phyloP scores from a whole-genome alignment of 441 rosid genomes.

The Brassica balearica region DNA sequence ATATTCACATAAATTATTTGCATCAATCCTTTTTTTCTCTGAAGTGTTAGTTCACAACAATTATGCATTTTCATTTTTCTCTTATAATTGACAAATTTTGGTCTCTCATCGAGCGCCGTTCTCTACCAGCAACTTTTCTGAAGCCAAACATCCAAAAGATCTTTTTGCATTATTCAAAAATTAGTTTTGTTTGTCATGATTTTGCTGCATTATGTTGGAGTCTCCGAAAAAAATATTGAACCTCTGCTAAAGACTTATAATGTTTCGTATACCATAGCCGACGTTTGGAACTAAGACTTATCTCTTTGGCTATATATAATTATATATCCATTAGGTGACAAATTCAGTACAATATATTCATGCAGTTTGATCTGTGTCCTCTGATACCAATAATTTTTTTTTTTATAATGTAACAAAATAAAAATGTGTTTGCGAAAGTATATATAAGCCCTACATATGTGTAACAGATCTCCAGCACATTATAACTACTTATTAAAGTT shows the following conservation, averaged over 20 bases:
- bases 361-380: neutral
- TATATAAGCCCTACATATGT: neutral
- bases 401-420: no score
- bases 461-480: neutral
- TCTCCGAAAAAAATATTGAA: neutral
- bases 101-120: slow-evolving; percentile 28
- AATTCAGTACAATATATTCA: neutral
- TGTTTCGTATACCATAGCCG: neutral
- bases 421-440: neutral
- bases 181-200: slow-evolving; percentile 2
- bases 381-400: neutral
- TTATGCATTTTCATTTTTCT: slow-evolving; percentile 11
- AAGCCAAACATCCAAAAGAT: slow-evolving; percentile 20
- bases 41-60: neutral
- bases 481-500: neutral
- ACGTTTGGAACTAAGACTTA: slow-evolving; percentile 4
- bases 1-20: neutral
- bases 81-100: slow-evolving; percentile 9
- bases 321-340: neutral
- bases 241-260: neutral
- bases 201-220: neutral
- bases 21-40: slow-evolving; percentile 13
- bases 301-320: no score
- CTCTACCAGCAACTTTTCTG: slow-evolving; percentile 20
- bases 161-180: neutral